phyloP scores from a whole-genome alignment of 352 stramenopile species.

The Thraustochytrium sp. region DNA sequence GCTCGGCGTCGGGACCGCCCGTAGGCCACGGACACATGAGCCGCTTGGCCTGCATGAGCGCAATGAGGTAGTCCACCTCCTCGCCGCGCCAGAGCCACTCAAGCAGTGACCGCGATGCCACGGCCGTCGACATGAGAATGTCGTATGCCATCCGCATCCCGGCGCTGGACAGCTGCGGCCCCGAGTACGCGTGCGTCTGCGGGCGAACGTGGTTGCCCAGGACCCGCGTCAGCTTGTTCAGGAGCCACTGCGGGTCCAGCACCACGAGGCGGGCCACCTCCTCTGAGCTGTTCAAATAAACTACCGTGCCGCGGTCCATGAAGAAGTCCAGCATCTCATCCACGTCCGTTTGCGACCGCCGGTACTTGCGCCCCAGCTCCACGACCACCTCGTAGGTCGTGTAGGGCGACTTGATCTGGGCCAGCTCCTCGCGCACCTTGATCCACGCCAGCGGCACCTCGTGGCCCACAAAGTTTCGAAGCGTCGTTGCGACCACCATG shows the following conservation, averaged over 20 bases:
- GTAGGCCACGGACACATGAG: neutral
- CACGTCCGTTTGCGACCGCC: neutral
- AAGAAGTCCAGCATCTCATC: slow-evolving; percentile 17
- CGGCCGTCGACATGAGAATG: neutral
- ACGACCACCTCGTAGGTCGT: neutral
- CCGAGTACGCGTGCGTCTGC: neutral
- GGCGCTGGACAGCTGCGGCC: neutral
- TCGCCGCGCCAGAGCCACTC: slow-evolving; percentile 11
- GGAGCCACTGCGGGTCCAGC: slow-evolving; percentile 24
- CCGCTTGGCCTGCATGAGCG: neutral
- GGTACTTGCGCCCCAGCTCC: neutral
- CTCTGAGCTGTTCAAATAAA: neutral
- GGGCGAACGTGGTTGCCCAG: neutral
- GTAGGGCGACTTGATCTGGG: neutral
- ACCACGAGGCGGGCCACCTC: neutral
- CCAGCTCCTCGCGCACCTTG: neutral
- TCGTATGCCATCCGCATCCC: neutral
- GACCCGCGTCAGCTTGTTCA: neutral
- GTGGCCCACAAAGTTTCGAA: neutral
- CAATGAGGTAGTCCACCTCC: slow-evolving; percentile 6
- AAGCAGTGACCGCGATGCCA: neutral
- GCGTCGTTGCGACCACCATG: neutral
- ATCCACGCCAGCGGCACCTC: neutral
- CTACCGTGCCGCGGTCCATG: neutral
- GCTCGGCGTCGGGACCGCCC: neutral